These are phyloP conservation scores for Acanthamoeba triangularis DNA, from an alignment of 208 protist species.

Conservation along the genomic window DNA sequence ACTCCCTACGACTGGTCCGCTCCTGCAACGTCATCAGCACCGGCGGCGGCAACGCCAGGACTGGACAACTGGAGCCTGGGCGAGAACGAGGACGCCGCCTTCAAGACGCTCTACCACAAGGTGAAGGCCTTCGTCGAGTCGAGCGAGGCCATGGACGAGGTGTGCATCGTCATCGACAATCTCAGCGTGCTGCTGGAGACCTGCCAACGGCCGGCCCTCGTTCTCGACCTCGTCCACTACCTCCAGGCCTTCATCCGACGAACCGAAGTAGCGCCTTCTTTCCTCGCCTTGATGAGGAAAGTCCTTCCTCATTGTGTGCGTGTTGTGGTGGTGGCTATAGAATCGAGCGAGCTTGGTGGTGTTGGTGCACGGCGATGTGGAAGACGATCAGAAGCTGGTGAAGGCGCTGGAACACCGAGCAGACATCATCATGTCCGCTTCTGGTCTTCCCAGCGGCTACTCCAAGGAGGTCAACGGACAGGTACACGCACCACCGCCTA, in stretches of 20 bases:
- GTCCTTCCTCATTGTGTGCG: neutral
- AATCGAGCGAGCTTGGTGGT: conserved; percentile 51
- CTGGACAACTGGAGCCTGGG: neutral
- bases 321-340: neutral
- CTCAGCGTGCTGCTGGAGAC: conserved; percentile 43
- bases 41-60: neutral
- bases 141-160: neutral
- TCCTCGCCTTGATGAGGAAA: too few species aligned
- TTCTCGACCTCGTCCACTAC: conserved; percentile 48
- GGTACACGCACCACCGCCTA: neutral
- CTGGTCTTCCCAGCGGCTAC: conserved; percentile 15
- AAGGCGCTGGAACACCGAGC: conserved; percentile 4
- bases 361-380: conserved; percentile 23
- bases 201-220: neutral
- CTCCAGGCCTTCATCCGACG: neutral
- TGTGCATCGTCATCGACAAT: conserved; percentile 64
- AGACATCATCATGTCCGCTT: conserved; percentile 51
- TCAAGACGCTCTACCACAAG: conserved; percentile 51
- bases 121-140: conserved; percentile 19
- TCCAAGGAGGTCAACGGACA: conserved; percentile 55
- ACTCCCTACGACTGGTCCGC: conserved; percentile 23
- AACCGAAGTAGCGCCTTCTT: neutral
- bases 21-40: neutral
- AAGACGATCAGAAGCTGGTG: conserved; percentile 36
- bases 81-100: neutral